Evolutionary conservation across 306 rosid species (phyloP).

Genomic region (Mimosa pudica): DNA sequence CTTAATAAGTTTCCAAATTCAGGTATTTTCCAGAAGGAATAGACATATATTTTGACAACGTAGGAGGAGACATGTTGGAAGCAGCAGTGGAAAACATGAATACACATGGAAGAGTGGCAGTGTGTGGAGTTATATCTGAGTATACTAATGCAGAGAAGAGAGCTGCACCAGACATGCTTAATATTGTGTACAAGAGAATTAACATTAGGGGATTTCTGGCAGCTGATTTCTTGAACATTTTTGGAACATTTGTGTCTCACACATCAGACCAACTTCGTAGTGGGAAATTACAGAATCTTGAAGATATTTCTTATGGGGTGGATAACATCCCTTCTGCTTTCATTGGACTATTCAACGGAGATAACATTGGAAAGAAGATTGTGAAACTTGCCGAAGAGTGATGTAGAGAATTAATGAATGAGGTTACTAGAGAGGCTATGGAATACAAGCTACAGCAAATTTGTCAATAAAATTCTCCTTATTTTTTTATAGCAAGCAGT

Average conservation of each 20-base stretch:
- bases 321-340: constrained; percentile 73
- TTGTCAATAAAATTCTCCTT: background rate
- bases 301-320: constrained; percentile 60
- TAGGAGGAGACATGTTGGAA: constrained; percentile 71
- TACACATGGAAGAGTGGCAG: constrained; percentile 61
- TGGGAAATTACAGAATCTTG: constrained; percentile 45
- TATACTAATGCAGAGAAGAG: constrained; percentile 46
- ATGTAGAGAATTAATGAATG: background rate
- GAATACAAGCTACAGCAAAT: background rate
- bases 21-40: constrained; percentile 79
- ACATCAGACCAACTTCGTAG: constrained; percentile 51
- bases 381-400: constrained; percentile 45
- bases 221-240: constrained; percentile 46
- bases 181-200: constrained; percentile 65
- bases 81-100: constrained; percentile 75
- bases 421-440: background rate
- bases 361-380: constrained; percentile 72
- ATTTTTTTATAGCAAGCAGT: no score
- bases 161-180: constrained; percentile 57
- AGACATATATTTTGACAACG: constrained; percentile 84
- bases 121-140: constrained; percentile 71
- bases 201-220: constrained; percentile 59
- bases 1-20: background rate
- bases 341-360: constrained; percentile 61
- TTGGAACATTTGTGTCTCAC: constrained; percentile 44